Evolutionary conservation across 2,329 filamentous ascomycete species (phyloP).

Genomic region (Fusarium secorum): DNA sequence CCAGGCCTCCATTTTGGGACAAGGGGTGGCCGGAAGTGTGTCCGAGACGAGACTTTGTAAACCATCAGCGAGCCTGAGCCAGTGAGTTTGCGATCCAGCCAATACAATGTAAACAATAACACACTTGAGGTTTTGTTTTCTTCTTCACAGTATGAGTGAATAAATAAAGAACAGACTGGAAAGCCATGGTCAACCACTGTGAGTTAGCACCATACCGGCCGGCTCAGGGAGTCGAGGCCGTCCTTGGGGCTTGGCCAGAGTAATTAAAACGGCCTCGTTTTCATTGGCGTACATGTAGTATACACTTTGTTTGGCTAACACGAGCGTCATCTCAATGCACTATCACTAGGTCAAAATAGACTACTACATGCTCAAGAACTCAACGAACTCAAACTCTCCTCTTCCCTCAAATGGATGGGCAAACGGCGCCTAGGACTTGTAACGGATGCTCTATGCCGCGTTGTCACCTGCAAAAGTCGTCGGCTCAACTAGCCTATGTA

Average conservation of each 20-base stretch:
- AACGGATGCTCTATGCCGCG: conserved; percentile 14
- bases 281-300: background rate
- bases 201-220: conserved; percentile 8
- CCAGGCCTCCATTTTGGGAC: conserved; percentile 14
- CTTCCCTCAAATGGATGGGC: conserved; percentile 21
- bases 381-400: conserved; percentile 31
- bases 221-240: background rate
- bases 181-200: conserved; percentile 1
- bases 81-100: conserved; percentile 4
- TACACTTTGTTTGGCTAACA: conserved; percentile 8
- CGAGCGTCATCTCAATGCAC: conserved; percentile 23
- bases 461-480: conserved; percentile 38
- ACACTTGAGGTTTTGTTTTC: background rate
- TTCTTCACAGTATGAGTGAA: background rate
- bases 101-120: conserved; percentile 20
- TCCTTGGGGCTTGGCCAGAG: background rate
- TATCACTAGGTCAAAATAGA: background rate
- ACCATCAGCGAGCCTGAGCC: background rate
- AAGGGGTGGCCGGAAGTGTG: conserved; percentile 25
- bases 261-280: background rate
- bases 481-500: conserved; percentile 19
- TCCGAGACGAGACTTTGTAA: conserved; percentile 30
- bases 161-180: background rate
- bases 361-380: background rate
- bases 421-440: conserved; percentile 25